Conservation (phyloP, 805 yeast genomes). For the Yarrowia deformans region DNA sequence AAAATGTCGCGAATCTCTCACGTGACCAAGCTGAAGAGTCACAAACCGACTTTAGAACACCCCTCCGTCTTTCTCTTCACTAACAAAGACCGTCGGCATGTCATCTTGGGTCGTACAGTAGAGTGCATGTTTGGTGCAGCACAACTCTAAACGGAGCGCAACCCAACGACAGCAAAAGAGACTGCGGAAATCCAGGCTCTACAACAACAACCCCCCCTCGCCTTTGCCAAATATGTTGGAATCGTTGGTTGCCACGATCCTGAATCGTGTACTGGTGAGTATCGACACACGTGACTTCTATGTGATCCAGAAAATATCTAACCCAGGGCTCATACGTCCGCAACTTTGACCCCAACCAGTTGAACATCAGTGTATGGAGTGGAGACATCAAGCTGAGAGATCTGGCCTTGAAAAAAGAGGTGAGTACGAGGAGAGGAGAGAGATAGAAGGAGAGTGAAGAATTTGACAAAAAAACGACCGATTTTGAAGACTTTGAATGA, state of each 20-base stretch:
- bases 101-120: conserved; percentile 9
- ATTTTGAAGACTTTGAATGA: background rate
- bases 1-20: too few species aligned
- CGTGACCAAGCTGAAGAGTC: too few species aligned
- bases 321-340: conserved; percentile 58
- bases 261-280: conserved; percentile 48
- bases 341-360: conserved; percentile 92
- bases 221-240: conserved; percentile 50
- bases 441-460: background rate
- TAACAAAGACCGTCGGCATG: too few species aligned
- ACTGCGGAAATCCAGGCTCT: too few species aligned
- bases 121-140: conserved; percentile 2
- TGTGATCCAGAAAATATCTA: too few species aligned
- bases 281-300: background rate
- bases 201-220: background rate
- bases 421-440: conserved; percentile 42
- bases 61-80: too few species aligned
- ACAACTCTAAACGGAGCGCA: conserved; percentile 11
- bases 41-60: too few species aligned
- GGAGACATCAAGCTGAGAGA: conserved; percentile 91
- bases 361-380: conserved; percentile 96
- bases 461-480: background rate
- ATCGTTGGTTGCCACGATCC: conserved; percentile 55
- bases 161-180: conserved; percentile 26
- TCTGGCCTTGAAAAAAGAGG: conserved; percentile 79